Evolutionary conservation across 495 filamentous ascomycete species (phyloP).

Genomic region (Penicillium chermesinum): DNA sequence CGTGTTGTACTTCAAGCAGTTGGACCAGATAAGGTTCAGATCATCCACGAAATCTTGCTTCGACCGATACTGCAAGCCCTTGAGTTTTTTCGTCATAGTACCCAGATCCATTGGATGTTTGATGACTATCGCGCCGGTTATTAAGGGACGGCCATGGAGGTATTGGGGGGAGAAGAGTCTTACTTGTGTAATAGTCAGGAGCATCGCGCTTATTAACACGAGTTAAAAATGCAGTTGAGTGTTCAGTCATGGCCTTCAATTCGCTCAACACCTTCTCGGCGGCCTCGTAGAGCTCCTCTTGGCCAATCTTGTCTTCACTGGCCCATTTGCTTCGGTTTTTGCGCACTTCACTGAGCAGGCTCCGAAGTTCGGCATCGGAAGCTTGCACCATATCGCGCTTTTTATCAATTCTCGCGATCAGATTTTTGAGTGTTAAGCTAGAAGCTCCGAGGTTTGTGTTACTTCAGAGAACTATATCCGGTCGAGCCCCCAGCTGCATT

Average conservation of each 20-base stretch:
- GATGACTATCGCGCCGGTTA: constrained; percentile 59
- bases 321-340: constrained; percentile 99
- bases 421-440: constrained; percentile 92
- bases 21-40: constrained; percentile 90
- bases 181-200: constrained; percentile 88
- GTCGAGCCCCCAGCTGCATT: constrained; percentile 43
- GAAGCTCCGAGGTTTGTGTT: constrained; percentile 93
- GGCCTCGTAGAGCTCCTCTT: constrained; percentile 97
- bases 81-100: constrained; percentile 96
- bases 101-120: constrained; percentile 98
- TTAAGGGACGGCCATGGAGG: too few species aligned
- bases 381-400: constrained; percentile 82
- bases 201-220: constrained; percentile 94
- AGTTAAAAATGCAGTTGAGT: constrained; percentile 87
- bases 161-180: constrained; percentile 21
- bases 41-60: constrained; percentile 94
- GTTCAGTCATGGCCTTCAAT: constrained; percentile 93
- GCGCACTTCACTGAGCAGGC: constrained; percentile 90
- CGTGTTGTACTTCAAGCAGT: constrained; percentile 93
- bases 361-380: constrained; percentile 86
- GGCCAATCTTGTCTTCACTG: constrained; percentile 90
- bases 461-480: constrained; percentile 79
- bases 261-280: constrained; percentile 93
- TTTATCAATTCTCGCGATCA: constrained; percentile 91
- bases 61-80: constrained; percentile 78